A percentile compares a stretch with the other conserved stretches of the same genome.
These are phyloP conservation scores for Leccinellum albellum DNA, from an alignment of 768 basidiomycete genomes.

Conservation along the genomic window DNA sequence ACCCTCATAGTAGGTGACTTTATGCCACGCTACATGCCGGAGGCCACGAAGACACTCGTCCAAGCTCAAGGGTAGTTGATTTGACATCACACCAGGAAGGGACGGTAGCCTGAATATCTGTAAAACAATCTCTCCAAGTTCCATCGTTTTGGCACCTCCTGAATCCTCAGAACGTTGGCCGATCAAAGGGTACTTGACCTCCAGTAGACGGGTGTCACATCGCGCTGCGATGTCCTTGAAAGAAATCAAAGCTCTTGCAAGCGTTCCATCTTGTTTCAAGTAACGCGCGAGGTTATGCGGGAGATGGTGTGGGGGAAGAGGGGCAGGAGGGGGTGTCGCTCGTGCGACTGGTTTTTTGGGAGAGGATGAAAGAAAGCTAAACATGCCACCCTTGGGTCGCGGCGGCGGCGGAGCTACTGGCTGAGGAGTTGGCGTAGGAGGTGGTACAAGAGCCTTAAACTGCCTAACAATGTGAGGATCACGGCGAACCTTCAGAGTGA, in stretches of 20 bases:
- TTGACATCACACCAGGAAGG: constrained; percentile 73
- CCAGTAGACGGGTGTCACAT: constrained; percentile 83
- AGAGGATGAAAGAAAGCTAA: constrained; percentile 71
- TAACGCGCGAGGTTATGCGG: constrained; percentile 80
- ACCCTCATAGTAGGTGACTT: constrained; percentile 90
- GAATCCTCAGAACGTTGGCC: constrained; percentile 60
- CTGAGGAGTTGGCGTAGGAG: constrained; percentile 42
- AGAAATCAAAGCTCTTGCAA: constrained; percentile 82
- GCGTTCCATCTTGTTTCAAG: constrained; percentile 79
- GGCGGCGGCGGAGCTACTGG: constrained; percentile 39
- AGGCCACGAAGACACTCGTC: constrained; percentile 90
- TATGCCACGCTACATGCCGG: constrained; percentile 89
- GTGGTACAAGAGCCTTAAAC: constrained; percentile 59
- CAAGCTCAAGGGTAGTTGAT: constrained; percentile 83
- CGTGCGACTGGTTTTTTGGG: constrained; percentile 63
- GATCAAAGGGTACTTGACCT: constrained; percentile 78
- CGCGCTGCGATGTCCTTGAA: constrained; percentile 83
- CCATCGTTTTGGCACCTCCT: constrained; percentile 57
- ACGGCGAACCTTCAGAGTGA: constrained; percentile 81
- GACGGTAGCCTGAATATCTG: constrained; percentile 91
- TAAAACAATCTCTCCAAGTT: constrained; percentile 83
- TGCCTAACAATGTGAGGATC: constrained; percentile 83
- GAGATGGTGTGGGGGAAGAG: constrained; percentile 40
- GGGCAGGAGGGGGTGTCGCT: constrained; percentile 33
- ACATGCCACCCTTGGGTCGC: constrained; percentile 60